Conservation (phyloP, 306 rosid genomes). For the Fagus crenata region DNA sequence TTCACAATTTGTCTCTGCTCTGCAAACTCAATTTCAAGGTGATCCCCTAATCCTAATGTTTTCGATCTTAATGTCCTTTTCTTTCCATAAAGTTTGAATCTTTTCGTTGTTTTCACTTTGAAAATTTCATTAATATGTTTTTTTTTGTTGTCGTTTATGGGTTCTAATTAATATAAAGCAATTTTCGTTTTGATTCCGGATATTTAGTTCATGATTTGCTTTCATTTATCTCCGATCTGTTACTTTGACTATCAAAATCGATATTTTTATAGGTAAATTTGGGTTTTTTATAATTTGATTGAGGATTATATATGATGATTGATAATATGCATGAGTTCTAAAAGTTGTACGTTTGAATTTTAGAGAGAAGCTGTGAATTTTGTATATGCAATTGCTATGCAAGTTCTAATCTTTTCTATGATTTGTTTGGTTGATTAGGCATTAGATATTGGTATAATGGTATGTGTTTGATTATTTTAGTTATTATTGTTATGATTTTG, state of each 20-base stretch:
- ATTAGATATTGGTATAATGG: not conserved
- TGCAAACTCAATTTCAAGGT: conserved; percentile 23
- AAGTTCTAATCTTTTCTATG: not conserved
- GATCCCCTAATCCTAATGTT: not conserved
- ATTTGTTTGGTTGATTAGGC: not conserved
- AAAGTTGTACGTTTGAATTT: not conserved
- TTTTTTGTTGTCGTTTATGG: not conserved
- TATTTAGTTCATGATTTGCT: not conserved
- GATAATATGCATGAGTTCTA: not conserved
- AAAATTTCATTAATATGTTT: not conserved
- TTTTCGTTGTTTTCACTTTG: not conserved
- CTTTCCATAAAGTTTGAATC: not conserved
- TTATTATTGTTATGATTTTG: conserved; percentile 4
- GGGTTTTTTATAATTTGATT: not conserved
- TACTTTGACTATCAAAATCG: not conserved
- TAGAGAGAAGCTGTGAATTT: not conserved
- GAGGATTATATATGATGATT: not conserved
- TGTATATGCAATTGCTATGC: not conserved
- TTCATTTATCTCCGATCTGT: conserved; percentile 15
- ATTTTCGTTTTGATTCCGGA: not conserved
- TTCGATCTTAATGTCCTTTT: not conserved
- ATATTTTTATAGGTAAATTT: not conserved
- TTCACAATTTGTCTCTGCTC: not conserved
- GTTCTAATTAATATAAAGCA: not conserved
- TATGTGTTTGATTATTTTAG: not conserved